phyloP scores from a whole-genome alignment of 495 filamentous ascomycete genomes.

The Usnea hakonensis region DNA sequence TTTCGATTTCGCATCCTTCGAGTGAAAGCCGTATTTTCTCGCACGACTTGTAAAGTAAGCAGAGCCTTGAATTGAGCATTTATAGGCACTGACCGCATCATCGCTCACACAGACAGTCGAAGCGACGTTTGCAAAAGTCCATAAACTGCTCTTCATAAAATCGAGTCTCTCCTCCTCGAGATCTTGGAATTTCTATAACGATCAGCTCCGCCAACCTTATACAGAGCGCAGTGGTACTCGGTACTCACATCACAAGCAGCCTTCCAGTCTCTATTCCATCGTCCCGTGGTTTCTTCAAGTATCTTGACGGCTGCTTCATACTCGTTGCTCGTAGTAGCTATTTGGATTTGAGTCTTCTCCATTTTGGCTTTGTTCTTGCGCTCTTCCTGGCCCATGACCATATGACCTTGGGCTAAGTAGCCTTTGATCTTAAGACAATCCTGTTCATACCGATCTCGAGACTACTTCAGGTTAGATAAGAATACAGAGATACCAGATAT shows the following conservation, averaged over 20 bases:
- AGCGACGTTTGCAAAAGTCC: slow-evolving; percentile 94
- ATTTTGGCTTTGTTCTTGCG: slow-evolving; percentile 98
- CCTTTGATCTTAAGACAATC: slow-evolving; percentile 98
- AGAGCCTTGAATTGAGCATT: background rate
- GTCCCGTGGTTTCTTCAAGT: slow-evolving; percentile 89
- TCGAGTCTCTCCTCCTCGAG: slow-evolving; percentile 96
- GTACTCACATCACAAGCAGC: slow-evolving; percentile 71
- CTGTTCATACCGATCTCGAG: slow-evolving; percentile 89
- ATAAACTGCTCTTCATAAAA: slow-evolving; percentile 93
- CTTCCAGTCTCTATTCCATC: slow-evolving; percentile 99
- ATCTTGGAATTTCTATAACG: slow-evolving; percentile 85
- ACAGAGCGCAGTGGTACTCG: background rate
- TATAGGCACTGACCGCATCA: slow-evolving; percentile 56
- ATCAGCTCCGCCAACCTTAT: slow-evolving; percentile 24
- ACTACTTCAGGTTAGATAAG: slow-evolving; percentile 43
- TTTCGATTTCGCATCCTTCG: slow-evolving; percentile 92
- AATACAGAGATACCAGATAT: background rate
- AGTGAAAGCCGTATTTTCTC: slow-evolving; percentile 94
- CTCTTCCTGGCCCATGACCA: slow-evolving; percentile 99
- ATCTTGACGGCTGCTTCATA: slow-evolving; percentile 88
- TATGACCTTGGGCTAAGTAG: slow-evolving; percentile 95
- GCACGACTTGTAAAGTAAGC: slow-evolving; percentile 53
- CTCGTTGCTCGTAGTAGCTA: slow-evolving; percentile 81
- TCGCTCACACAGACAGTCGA: slow-evolving; percentile 99
- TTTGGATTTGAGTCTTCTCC: slow-evolving; percentile 95